phyloP scores from a whole-genome alignment of 352 stramenopile species.

The Phytophthora litchii region DNA sequence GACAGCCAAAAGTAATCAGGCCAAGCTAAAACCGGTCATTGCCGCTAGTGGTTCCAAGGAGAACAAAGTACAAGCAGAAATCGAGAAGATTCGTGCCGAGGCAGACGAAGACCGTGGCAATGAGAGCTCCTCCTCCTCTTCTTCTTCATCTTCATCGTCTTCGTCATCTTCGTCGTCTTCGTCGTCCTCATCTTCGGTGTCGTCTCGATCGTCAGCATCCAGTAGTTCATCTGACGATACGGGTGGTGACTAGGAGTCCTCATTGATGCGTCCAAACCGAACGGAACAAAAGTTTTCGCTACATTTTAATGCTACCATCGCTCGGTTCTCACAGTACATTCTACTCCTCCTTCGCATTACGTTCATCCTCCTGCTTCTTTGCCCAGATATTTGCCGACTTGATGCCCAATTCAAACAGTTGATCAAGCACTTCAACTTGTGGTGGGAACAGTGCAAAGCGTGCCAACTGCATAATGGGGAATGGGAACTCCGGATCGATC shows the following conservation, averaged over 20 bases:
- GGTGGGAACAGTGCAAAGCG: conserved; percentile 69
- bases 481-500: conserved; percentile 64
- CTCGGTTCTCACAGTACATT: conserved; percentile 8
- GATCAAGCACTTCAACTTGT: conserved; percentile 55
- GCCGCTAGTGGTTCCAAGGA: conserved; percentile 21
- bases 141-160: conserved; percentile 49
- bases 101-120: conserved; percentile 45
- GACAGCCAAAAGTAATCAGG: conserved; percentile 7
- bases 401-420: conserved; percentile 67
- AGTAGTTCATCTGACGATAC: conserved; percentile 60
- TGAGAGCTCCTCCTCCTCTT: conserved; percentile 56
- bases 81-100: conserved; percentile 32
- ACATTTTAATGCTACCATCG: conserved; percentile 13
- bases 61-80: conserved; percentile 15
- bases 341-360: conserved; percentile 14
- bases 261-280: conserved; percentile 1
- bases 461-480: conserved; percentile 55
- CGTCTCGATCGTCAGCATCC: conserved; percentile 43
- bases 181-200: conserved; percentile 53
- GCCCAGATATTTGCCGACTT: conserved; percentile 57
- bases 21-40: conserved; percentile 14
- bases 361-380: conserved; percentile 26
- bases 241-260: conserved; percentile 3
- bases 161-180: conserved; percentile 53
- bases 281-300: conserved; percentile 13